Base-by-base conservation (phyloP, 441 rosid species). In the Populus trichocarpa region DNA sequence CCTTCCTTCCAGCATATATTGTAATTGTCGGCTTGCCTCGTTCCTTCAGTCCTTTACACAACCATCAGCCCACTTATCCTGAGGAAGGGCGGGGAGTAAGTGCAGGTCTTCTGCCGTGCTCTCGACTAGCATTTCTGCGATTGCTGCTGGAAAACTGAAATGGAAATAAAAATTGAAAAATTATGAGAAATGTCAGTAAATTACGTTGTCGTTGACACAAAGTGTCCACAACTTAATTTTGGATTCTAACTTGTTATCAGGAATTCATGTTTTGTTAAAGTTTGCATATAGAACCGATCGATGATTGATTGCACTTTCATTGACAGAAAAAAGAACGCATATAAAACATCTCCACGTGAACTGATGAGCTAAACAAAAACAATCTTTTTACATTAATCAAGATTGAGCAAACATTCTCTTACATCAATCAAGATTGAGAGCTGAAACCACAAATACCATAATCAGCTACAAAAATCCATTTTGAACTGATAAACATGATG, bases 81-180 rank as follows among this genome's bases (percentile, higher is more conserved):
- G 78, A 67, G 98, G 97, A 76, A 96, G 89, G 6, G 99, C 99
- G 0, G 97, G 99, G 25, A 96, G 96, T 78, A 92, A 79, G 87
- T 86, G 84, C 53, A 94, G 85, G 86, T 94, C 97, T 82, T 88
- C 89, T 57, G 75, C 6, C 0, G 96, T 90, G 80, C 99, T 92
- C 83, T 96, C 98, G 82, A 92, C 92, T 32, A 94, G 87, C 98
- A 96, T 92, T 80, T 92, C 98, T 14, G 94, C 93, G 53, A 96
- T 76, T 5, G 88, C 95, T 35, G 97, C 97, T 12, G 97, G 67
- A 81, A 94, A 89, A 36, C 95, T 94, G 88, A 74, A 65, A 77
- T 69, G 79, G 33, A 32, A 40, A 61, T 2, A 38, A 61, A 61
- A 3, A 14, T 10, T 6, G 26, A 4, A 40, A 32, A 57, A 36